Base-by-base conservation (phyloP, 176 grass and related monocot genomes). In the Aegilops bicornis region DNA sequence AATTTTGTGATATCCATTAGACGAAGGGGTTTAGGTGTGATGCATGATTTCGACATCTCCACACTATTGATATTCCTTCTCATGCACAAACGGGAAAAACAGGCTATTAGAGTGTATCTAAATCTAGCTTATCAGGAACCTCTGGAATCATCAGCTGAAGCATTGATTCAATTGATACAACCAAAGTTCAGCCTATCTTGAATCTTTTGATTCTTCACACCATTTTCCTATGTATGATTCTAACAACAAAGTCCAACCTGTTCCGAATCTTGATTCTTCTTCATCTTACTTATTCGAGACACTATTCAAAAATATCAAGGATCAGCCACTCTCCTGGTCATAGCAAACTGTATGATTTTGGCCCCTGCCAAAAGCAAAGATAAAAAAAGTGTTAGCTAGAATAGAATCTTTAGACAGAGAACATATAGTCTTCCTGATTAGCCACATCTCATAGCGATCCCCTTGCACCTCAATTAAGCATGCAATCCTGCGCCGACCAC, bases 321-420 rank as follows among this genome's bases (percentile, higher is more conserved):
- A 50, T 50, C 47, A 50, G 47, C 14, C 47, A 16, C 47, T 50
- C 47, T 50, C 47, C 47, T 50, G 14, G n/a, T 62, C 60, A 24
- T 24, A 62, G 60, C 8, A 16, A 65, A 65, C 45, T 15, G 10
- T 40, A 60, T 48, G 65, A 85, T 76, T 35, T 16, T 80, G 87
- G 31, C 69, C 69, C 77, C 15, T 67, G 33, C 61, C 33, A 16
- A 76, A 81, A 76, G 88, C 69, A 81, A 89, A 81, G 60, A 45
- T 78, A 50, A 47, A 2, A 5, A 76, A 67, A 68, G 59, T 33
- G 43, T 19, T 39, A 6, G 48, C 15, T 52, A 79, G 43, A 77
- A 9, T 9, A 70, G 69, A 23, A 68, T 22, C 8, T 86, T 70
- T 40, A 0, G 29, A 16, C 42, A 58, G 77, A 76, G 12, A 36